phyloP scores from a whole-genome alignment of 2,329 filamentous ascomycete species.

The Aspergillus neoniger region DNA sequence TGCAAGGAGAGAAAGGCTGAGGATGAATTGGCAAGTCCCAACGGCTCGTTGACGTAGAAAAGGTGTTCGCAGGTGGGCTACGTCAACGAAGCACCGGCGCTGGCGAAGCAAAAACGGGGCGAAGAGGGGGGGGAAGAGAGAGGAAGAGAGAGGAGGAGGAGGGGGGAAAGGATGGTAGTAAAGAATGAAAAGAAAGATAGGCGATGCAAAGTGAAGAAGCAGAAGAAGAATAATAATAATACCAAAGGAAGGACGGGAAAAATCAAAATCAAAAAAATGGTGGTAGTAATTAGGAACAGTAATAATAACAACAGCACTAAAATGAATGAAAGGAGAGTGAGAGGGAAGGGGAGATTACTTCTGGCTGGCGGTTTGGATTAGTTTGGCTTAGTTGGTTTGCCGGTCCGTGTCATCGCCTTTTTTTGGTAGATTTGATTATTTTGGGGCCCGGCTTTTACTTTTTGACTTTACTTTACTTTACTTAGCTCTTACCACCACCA shows the following conservation, averaged over 20 bases:
- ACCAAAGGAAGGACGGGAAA: conserved; percentile 4
- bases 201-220: conserved; percentile 3
- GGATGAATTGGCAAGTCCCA: conserved; percentile 26
- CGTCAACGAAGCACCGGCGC: conserved; percentile 35
- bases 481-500: background rate
- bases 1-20: conserved; percentile 23
- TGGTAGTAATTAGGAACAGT: background rate
- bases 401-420: background rate
- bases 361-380: background rate
- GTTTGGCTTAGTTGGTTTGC: background rate
- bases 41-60: conserved; percentile 30
- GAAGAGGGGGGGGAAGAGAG: conserved; percentile 7
- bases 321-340: conserved; percentile 1
- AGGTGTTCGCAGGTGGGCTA: conserved; percentile 23
- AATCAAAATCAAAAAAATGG: background rate
- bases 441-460: no score
- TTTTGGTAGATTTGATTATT: background rate
- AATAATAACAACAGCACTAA: conserved; percentile 1
- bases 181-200: background rate
- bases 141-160: background rate
- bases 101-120: conserved; percentile 7
- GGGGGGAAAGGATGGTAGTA: background rate
- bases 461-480: background rate
- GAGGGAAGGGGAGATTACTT: conserved; percentile 3
- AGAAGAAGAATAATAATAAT: background rate